Evolutionary conservation across 495 filamentous ascomycete species (phyloP), one percentile per base, ranked within the genome.

Genomic region (Oidiodendron maius): DNA sequence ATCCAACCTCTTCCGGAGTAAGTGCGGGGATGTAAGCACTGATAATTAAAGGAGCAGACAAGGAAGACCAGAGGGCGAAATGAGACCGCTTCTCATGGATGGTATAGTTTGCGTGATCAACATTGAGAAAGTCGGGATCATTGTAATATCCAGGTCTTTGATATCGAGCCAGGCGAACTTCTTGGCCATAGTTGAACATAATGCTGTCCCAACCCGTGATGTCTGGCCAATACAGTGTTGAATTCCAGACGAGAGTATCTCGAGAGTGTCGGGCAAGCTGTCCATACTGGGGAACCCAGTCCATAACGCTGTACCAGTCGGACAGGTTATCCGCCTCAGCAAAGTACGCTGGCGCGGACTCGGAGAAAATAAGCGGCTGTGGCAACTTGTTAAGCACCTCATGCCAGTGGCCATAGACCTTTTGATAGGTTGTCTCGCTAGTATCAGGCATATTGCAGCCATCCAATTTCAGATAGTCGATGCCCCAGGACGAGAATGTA

Each of bases 401-500:
- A 25, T 48, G 46, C 55, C 50, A 53, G 11, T 48, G n/a, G 3
- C 46, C 42, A 18, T 53, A 53, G 2, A 54, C 43, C 11, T 32
- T 39, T 20, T 50, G 51, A 23, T 53, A 53, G 15, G 45, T 46
- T 6, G 35, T 1, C 20, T 53, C 50, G 26, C 5, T 5, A 30
- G 5, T 12, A 5, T 35, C 40, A 9, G 42, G 48, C 53, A 56
- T 51, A 42, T 56, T 59, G 35, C 60, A 62, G 40, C 62, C 63
- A 55, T 66, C 63, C 22, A 67, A 58, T 46, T 66, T 68, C 42
- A 67, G 47, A 40, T 62, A 67, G 21, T 61, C 62, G 38, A 69
- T 58, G 1, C 62, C 64, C 63, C 64, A 68, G 10, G 46, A 44
- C 12, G 62, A 58, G 24, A 68, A 66, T 10, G 52, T 63, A 21